Percentiles rank a stretch among this genome's conserved stretches.
Conservation (phyloP, 352 stramenopile genomes). For the Pythium aquatile region DNA sequence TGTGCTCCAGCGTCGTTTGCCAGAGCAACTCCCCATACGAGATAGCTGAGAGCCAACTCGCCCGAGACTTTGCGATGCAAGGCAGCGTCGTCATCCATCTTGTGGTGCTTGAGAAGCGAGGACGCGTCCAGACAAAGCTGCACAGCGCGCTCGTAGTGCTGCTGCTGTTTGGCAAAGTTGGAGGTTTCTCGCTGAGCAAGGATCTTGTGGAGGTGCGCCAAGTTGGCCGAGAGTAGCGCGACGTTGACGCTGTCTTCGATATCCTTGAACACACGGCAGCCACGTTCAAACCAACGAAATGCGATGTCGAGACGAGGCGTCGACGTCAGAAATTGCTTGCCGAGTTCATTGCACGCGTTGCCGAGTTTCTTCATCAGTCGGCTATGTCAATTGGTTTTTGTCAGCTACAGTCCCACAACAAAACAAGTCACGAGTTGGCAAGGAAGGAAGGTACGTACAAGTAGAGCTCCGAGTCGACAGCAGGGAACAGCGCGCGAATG, state of each 20-base stretch:
- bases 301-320: slow-evolving; percentile 51
- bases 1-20: slow-evolving; percentile 26
- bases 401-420: background rate
- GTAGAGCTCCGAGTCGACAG: slow-evolving; percentile 73
- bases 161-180: slow-evolving; percentile 31
- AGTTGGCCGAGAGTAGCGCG: slow-evolving; percentile 74
- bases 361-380: slow-evolving; percentile 85
- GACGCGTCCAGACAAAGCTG: slow-evolving; percentile 64
- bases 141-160: slow-evolving; percentile 61
- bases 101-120: slow-evolving; percentile 66
- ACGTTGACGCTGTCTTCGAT: slow-evolving; percentile 86
- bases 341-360: slow-evolving; percentile 83
- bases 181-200: slow-evolving; percentile 55
- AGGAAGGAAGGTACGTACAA: slow-evolving; percentile 50
- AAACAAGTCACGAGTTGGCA: too few species aligned
- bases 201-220: slow-evolving; percentile 85
- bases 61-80: slow-evolving; percentile 72
- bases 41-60: slow-evolving; percentile 77
- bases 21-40: slow-evolving; percentile 78
- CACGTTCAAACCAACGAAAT: slow-evolving; percentile 78
- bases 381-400: slow-evolving; percentile 26
- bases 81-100: slow-evolving; percentile 46
- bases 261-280: slow-evolving; percentile 74
- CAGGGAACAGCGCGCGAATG: slow-evolving; percentile 53
- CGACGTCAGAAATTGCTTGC: slow-evolving; percentile 60